Base-by-base conservation (phyloP, 345 rosid genomes). In the Arabis hirsuta region DNA sequence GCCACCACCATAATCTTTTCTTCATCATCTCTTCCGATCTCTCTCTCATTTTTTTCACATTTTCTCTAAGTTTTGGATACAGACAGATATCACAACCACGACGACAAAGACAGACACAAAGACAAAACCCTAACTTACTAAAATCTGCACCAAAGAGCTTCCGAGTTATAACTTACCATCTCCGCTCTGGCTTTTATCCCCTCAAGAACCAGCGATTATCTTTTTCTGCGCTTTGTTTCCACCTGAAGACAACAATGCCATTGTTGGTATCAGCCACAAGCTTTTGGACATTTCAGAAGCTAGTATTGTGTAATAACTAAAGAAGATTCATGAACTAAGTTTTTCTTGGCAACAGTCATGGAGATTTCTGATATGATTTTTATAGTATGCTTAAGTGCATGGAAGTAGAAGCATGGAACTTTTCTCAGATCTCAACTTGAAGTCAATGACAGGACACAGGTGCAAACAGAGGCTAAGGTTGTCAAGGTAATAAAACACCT, bases 201-300 rank as follows among this genome's bases (percentile, higher is more conserved):
- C 13, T 34, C 39, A 5, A 45, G 32, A 57, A 41, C 3, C 50
- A 0, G 29, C 42, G 11, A 57, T 86, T 80, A 85, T 76, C 88
- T 83, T 80, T 86, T 88, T 43, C 90, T 77, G 31, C 95, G 90
- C 74, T 88, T 88, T 0, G 90, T 34, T 78, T 88, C 95, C 77
- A 86, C 89, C 95, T 88, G 73, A 38, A 50, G 48, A 24, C 45
- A 76, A 56, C 48, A 46, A 53, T 20, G 20, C 3, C 50, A 45
- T 27, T 66, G 56, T 67, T 58, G 22, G 10, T 69, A 55, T 19
- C 43, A 36, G 36, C n/a, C 29, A 29, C 51, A 26, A 52, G 62
- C 29, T 48, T 48, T 56, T 2, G 2, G 16, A 12, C 55, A 34
- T 55, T 47, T 70, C 22, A 48, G 31, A 70, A 26, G 60, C 22